Conservation (phyloP, 768 basidiomycete genomes). For the Crucibulum laeve region DNA sequence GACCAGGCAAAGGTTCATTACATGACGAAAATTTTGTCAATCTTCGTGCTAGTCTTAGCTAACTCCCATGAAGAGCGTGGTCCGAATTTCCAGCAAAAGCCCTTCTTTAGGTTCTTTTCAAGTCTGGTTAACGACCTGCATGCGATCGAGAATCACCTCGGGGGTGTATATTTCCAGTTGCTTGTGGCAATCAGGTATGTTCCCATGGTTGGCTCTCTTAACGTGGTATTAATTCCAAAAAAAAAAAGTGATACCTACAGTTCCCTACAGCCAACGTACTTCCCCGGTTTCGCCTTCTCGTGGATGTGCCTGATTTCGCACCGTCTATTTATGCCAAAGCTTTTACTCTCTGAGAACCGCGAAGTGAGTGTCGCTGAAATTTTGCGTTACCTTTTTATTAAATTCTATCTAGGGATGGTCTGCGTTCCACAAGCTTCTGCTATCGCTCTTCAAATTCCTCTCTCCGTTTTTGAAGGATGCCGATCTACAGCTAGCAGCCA, state of each 20-base stretch:
- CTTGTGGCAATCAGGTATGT: slow-evolving; percentile 82
- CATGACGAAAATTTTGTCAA: slow-evolving; percentile 94
- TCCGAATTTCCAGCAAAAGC: slow-evolving; percentile 88
- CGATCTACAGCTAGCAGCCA: slow-evolving; percentile 73
- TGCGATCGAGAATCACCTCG: slow-evolving; percentile 78
- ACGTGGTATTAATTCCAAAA: slow-evolving; percentile 10
- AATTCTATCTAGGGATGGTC: slow-evolving; percentile 69
- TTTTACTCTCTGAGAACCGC: slow-evolving; percentile 81
- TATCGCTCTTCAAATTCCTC: slow-evolving; percentile 94
- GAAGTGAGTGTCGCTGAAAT: slow-evolving; percentile 48
- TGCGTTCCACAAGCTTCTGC: slow-evolving; percentile 90
- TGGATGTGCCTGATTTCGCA: slow-evolving; percentile 98
- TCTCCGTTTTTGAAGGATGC: slow-evolving; percentile 84
- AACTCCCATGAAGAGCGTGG: slow-evolving; percentile 95
- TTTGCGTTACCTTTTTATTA: slow-evolving; percentile 1
- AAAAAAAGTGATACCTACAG: slow-evolving; percentile 82
- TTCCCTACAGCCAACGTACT: slow-evolving; percentile 92
- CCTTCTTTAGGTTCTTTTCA: slow-evolving; percentile 98
- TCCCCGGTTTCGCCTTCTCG: slow-evolving; percentile 97
- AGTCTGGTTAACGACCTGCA: slow-evolving; percentile 91
- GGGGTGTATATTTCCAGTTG: slow-evolving; percentile 85
- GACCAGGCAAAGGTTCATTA: slow-evolving; percentile 96
- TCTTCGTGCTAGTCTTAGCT: slow-evolving; percentile 93
- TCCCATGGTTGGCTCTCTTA: not conserved
- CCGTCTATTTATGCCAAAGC: slow-evolving; percentile 94